These are phyloP conservation scores for Phialophora chinensis DNA, from an alignment of 2,329 filamentous ascomycete genomes.

Conservation along the genomic window DNA sequence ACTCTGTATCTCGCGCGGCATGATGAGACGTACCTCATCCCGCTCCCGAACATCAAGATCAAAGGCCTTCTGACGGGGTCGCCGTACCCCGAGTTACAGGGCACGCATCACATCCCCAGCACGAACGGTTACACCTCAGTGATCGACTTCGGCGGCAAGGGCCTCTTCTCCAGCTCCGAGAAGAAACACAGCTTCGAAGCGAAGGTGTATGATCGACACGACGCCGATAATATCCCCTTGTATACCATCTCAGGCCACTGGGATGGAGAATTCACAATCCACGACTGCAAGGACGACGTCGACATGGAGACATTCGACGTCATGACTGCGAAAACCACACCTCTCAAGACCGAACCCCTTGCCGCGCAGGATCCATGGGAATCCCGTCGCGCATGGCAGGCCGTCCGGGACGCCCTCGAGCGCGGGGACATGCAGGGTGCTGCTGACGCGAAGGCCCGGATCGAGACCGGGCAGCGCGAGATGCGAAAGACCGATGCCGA, in stretches of 20 bases:
- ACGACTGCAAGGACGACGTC: conserved; percentile 64
- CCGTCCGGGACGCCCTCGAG: conserved; percentile 80
- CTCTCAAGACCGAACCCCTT: conserved; percentile 72
- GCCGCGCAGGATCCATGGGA: conserved; percentile 86
- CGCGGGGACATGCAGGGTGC: conserved; percentile 84
- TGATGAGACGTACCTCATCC: conserved; percentile 37
- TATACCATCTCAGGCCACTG: conserved; percentile 37
- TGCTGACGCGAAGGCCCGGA: conserved; percentile 79
- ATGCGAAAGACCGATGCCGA: conserved; percentile 77
- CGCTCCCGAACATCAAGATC: conserved; percentile 37
- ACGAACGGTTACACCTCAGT: conserved; percentile 37
- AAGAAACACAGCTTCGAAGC: conserved; percentile 36
- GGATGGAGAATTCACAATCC: conserved; percentile 74
- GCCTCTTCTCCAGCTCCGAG: conserved; percentile 27
- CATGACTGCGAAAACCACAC: conserved; percentile 63
- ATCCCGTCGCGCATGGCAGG: conserved; percentile 84
- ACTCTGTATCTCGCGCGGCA: conserved; percentile 31
- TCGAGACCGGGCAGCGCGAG: conserved; percentile 86
- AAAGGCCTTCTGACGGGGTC: conserved; percentile 53
- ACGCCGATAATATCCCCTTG: conserved; percentile 21
- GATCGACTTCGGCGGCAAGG: conserved; percentile 35
- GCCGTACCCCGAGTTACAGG: conserved; percentile 47
- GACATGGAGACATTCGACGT: conserved; percentile 67
- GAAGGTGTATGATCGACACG: conserved; percentile 32
- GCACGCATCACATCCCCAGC: conserved; percentile 34